Evolutionary conservation across 345 rosid genomes (phyloP).

Genomic region (Lumnitzera littorea): DNA sequence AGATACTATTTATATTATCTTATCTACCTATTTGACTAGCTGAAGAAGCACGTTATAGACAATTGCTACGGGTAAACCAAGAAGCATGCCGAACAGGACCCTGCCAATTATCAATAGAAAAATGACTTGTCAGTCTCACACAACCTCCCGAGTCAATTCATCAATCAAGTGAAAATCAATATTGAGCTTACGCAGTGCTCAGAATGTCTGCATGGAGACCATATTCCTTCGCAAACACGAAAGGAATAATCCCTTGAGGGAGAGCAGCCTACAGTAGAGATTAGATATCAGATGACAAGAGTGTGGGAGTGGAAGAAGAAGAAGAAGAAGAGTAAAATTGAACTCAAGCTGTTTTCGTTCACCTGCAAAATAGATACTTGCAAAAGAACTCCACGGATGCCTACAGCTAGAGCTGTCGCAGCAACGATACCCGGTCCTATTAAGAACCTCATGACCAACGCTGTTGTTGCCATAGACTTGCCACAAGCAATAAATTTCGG

Average conservation of each 20-base stretch:
- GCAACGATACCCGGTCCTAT: constrained; percentile 17
- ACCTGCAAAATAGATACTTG: constrained; percentile 15
- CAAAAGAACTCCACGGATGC: constrained; percentile 14
- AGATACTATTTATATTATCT: too few relatives aligned
- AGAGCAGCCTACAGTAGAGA: constrained; percentile 56
- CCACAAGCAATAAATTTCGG: constrained; percentile 16
- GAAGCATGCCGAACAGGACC: constrained; percentile 41
- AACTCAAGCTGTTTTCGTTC: neutral
- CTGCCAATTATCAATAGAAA: constrained; percentile 16
- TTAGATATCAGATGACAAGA: neutral
- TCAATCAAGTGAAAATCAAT: neutral
- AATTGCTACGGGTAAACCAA: constrained; percentile 41
- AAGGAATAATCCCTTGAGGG: constrained; percentile 62
- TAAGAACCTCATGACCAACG: constrained; percentile 13
- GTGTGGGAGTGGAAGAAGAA: neutral
- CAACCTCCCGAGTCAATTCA: too few relatives aligned
- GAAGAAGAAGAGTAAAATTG: neutral
- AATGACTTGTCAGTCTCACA: neutral
- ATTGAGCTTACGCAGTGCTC: constrained; percentile 58
- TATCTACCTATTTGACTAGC: too few relatives aligned
- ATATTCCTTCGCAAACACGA: constrained; percentile 65
- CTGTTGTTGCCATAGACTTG: neutral
- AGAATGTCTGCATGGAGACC: constrained; percentile 62
- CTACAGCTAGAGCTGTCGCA: constrained; percentile 12
- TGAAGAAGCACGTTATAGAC: constrained; percentile 26